A percentile compares a stretch with the other conserved stretches of the same genome.
Evolutionary conservation across 495 filamentous ascomycete genomes (phyloP).

Genomic region (Aspergillus egyptiacus): DNA sequence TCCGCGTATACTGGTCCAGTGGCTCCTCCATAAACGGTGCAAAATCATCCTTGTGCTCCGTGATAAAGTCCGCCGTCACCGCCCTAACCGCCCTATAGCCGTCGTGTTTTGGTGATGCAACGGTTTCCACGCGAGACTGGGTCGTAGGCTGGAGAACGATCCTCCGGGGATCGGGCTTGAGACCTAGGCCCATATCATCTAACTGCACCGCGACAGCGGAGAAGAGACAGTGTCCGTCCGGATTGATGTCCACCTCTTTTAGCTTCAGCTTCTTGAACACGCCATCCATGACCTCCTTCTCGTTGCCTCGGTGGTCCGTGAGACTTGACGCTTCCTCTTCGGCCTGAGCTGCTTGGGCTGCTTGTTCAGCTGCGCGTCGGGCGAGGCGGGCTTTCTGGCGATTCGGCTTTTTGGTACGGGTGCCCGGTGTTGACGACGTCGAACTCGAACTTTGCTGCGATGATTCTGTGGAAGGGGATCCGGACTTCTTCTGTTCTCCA

Average conservation of each 20-base stretch:
- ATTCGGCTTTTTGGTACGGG: conserved; percentile 66
- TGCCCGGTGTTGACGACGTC: conserved; percentile 9
- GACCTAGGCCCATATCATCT: conserved; percentile 34
- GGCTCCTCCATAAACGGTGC: conserved; percentile 76
- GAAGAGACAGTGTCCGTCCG: conserved; percentile 96
- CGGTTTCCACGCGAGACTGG: conserved; percentile 39
- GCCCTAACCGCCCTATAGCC: conserved; percentile 44
- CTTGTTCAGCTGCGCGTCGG: conserved; percentile 76
- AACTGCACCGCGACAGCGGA: conserved; percentile 86
- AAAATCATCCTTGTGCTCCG: conserved; percentile 54
- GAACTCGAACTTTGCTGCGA: conserved; percentile 2
- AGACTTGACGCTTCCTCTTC: conserved; percentile 67
- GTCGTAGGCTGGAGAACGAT: conserved; percentile 34
- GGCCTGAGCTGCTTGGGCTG: conserved; percentile 59
- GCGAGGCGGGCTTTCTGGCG: conserved; percentile 88
- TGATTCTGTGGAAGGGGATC: conserved; percentile 7
- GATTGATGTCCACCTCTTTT: conserved; percentile 70
- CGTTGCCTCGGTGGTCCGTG: conserved; percentile 66
- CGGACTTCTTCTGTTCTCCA: not conserved
- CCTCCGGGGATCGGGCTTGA: conserved; percentile 41
- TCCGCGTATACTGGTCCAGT: conserved; percentile 63
- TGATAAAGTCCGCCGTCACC: conserved; percentile 52
- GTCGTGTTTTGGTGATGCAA: conserved; percentile 37
- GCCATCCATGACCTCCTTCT: conserved; percentile 61
- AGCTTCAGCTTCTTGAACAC: conserved; percentile 58